These are phyloP conservation scores for Acer yangbiense DNA, from an alignment of 345 rosid genomes.

Conservation along the genomic window DNA sequence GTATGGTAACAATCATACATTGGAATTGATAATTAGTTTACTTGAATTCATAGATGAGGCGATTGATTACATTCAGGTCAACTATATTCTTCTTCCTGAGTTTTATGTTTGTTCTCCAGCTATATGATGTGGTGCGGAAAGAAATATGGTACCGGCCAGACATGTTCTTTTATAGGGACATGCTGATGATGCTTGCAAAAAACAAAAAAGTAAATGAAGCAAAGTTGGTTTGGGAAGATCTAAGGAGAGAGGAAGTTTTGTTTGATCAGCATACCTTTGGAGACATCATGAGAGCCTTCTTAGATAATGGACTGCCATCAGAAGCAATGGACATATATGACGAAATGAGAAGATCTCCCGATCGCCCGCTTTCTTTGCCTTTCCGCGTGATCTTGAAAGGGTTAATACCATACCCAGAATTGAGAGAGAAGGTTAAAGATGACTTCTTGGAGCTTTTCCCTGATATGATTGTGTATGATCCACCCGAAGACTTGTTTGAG, in stretches of 20 bases:
- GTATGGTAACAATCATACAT: neutral
- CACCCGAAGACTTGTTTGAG: constrained; percentile 77
- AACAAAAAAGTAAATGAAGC: constrained; percentile 68
- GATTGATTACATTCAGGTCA: neutral
- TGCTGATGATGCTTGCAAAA: constrained; percentile 94
- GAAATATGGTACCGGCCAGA: constrained; percentile 96
- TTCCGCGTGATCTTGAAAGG: constrained; percentile 93
- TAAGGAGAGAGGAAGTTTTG: constrained; percentile 72
- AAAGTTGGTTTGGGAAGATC: constrained; percentile 74
- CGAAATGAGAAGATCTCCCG: constrained; percentile 92
- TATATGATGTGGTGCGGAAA: constrained; percentile 76
- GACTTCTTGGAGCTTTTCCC: constrained; percentile 93
- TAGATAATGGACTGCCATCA: constrained; percentile 57
- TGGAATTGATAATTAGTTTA: neutral
- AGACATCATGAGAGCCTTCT: constrained; percentile 73
- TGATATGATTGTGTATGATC: constrained; percentile 81
- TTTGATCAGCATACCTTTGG: constrained; percentile 94
- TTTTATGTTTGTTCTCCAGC: constrained; percentile 37
- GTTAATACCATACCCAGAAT: constrained; percentile 77
- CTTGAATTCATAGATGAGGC: neutral
- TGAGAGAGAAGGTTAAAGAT: constrained; percentile 76
- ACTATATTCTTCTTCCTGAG: neutral
- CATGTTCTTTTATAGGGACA: constrained; percentile 90
- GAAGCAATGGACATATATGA: constrained; percentile 82
- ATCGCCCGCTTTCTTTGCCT: constrained; percentile 80